Percentiles rank a stretch among this genome's conserved stretches.
Conservation (phyloP, 371 early-diverging fungal species). For the Mortierella sp. region DNA sequence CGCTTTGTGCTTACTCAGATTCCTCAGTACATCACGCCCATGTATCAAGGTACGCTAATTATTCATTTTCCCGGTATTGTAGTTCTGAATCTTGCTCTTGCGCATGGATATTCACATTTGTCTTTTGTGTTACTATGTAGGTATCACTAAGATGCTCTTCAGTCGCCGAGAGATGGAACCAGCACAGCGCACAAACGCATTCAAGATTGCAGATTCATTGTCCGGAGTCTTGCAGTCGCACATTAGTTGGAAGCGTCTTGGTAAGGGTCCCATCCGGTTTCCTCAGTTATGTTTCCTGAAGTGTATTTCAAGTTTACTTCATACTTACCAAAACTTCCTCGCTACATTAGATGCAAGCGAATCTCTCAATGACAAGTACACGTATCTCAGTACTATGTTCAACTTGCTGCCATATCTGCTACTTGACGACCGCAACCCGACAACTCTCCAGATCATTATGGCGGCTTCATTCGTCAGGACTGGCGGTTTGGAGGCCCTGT, state of each 20-base stretch:
- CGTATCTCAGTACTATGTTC: constrained; percentile 68
- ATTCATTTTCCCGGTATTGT: neutral
- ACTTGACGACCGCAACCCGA: constrained; percentile 71
- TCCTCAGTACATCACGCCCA: constrained; percentile 71
- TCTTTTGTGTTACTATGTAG: constrained; percentile 39
- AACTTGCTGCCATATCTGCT: constrained; percentile 62
- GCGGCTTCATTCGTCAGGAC: constrained; percentile 77
- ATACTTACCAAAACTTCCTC: neutral
- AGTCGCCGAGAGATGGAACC: constrained; percentile 71
- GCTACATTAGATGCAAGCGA: constrained; percentile 5
- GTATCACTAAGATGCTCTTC: constrained; percentile 75
- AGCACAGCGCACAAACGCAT: constrained; percentile 68
- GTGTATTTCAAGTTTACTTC: neutral
- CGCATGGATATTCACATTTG: neutral
- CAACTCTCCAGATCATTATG: constrained; percentile 79
- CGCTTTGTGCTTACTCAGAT: constrained; percentile 77
- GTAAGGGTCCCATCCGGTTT: constrained; percentile 10
- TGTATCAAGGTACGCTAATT: constrained; percentile 72
- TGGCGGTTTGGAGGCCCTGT: constrained; percentile 72
- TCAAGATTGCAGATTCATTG: constrained; percentile 69
- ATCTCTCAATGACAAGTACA: constrained; percentile 60
- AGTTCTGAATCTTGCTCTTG: neutral
- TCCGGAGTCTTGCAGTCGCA: constrained; percentile 67
- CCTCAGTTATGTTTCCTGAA: too few species aligned
- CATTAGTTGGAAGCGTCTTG: constrained; percentile 62